Conservation (phyloP, 176 grass and related monocot species). For the Carex littledalei region DNA sequence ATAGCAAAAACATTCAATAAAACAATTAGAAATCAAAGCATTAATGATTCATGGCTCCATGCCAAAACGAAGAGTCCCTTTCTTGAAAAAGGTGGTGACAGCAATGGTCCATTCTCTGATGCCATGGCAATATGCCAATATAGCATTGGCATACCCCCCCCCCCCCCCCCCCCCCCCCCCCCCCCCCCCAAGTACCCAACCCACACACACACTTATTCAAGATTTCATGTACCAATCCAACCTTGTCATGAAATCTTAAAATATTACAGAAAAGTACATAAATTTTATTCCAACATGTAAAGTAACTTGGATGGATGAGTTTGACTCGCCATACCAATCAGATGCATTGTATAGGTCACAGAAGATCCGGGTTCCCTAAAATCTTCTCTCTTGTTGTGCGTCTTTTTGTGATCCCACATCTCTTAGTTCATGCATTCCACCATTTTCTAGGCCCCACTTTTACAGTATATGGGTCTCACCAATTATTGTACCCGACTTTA, state of each 20-base stretch:
- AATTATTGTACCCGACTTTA: conserved; percentile 26
- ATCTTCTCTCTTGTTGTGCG: background rate
- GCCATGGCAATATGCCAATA: background rate
- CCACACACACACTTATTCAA: background rate
- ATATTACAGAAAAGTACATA: background rate
- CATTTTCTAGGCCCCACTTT: background rate
- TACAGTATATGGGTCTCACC: background rate
- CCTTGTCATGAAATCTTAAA: no score
- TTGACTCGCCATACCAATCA: background rate
- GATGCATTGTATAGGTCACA: background rate
- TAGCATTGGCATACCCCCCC: no score
- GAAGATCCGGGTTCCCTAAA: background rate
- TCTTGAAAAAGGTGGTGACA: conserved; percentile 27
- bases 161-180: no score
- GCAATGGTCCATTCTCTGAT: background rate
- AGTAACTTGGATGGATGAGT: background rate
- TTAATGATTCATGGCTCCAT: background rate
- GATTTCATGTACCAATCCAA: background rate
- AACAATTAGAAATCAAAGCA: background rate
- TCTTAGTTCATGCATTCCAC: background rate
- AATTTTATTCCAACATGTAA: background rate
- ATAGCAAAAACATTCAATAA: background rate
- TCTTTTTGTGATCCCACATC: background rate
- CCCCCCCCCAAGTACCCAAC: no score
- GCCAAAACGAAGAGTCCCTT: conserved; percentile 26